phyloP scores from a whole-genome alignment of 2,329 filamentous ascomycete species.

The Epichloe bromicola region DNA sequence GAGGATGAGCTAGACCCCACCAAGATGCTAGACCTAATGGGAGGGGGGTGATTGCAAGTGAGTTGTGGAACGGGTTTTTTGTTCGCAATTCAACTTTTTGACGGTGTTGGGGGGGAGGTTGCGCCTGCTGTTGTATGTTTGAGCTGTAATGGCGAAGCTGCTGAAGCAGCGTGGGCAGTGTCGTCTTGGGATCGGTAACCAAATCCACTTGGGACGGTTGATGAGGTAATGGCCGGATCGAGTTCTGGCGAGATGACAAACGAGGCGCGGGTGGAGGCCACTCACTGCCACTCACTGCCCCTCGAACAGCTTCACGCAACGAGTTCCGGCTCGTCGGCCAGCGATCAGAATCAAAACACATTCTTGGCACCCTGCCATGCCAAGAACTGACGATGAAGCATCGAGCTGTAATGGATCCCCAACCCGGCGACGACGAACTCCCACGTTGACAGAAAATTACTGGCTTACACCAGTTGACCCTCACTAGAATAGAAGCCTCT shows the following conservation, averaged over 20 bases:
- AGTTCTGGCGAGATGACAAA: constrained; percentile 4
- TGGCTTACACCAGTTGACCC: too few relatives aligned
- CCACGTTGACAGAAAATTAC: too few relatives aligned
- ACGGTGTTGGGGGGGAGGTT: neutral
- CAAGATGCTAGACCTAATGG: neutral
- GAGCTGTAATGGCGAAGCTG: neutral
- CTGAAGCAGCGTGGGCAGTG: neutral
- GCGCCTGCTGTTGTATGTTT: neutral
- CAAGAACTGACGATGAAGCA: too few relatives aligned
- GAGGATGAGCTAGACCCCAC: constrained; percentile 24
- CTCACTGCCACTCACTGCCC: neutral
- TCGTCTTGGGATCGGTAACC: neutral
- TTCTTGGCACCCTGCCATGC: too few relatives aligned
- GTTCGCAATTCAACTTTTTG: neutral
- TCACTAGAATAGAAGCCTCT: too few relatives aligned
- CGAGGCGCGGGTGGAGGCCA: neutral
- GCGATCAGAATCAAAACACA: too few relatives aligned
- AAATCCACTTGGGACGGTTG: neutral
- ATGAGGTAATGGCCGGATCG: constrained; percentile 5
- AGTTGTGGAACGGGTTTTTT: neutral
- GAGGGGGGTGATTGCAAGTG: neutral
- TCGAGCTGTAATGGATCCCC: too few relatives aligned
- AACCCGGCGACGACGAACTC: neutral
- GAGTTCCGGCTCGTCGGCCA: too few relatives aligned
- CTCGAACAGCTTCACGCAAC: neutral